Evolutionary conservation across 116 monocot genomes (phyloP).

Genomic region (Phalaenopsis hybrid): DNA sequence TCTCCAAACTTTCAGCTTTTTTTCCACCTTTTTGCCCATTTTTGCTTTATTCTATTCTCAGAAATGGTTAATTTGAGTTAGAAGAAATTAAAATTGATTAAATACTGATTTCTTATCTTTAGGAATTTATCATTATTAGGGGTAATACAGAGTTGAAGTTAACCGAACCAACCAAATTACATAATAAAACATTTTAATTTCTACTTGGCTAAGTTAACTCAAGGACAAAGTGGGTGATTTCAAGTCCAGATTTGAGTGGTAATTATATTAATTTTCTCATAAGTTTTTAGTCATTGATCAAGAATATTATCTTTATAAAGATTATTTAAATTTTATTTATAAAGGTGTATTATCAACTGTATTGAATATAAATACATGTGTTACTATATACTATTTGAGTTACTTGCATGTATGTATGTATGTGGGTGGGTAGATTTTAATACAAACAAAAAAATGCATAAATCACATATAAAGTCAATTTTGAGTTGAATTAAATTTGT

Average conservation of each 20-base stretch:
- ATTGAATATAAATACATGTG: background rate
- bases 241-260: no score
- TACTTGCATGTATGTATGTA: background rate
- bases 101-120: background rate
- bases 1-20: no score
- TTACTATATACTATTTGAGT: background rate
- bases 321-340: no score
- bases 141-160: background rate
- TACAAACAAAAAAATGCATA: no score
- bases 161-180: background rate
- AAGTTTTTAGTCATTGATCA: no score
- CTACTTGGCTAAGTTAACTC: background rate
- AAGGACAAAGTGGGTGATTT: background rate
- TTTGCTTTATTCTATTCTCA: no score
- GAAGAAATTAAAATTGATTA: background rate
- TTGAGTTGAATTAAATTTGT: background rate
- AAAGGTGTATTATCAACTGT: no score
- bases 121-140: background rate
- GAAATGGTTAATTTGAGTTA: background rate
- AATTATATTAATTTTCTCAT: no score
- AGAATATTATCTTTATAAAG: no score
- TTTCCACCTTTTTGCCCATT: no score
- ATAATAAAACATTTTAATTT: background rate
- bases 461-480: no score
- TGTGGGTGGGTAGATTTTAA: no score